A percentile compares a stretch with the other conserved stretches of the same genome.
Conservation (phyloP, 2,329 filamentous ascomycete species). For the Aspergillus unguis region DNA sequence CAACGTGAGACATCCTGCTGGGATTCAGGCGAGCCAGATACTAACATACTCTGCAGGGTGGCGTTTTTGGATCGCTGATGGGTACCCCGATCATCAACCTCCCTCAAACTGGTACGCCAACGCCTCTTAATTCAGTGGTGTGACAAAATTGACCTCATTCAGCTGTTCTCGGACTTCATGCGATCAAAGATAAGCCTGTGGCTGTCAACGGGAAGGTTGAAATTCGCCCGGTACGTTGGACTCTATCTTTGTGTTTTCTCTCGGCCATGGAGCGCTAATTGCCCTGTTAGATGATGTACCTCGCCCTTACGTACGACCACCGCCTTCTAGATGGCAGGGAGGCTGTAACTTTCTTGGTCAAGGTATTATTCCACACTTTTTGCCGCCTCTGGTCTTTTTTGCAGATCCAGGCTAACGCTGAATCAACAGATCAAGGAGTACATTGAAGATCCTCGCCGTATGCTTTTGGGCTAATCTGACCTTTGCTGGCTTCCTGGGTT, state of each 20-base stretch:
- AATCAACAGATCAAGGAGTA: slow-evolving; percentile 72
- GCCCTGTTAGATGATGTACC: slow-evolving; percentile 81
- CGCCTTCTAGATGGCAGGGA: slow-evolving; percentile 91
- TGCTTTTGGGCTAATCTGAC: slow-evolving; percentile 61
- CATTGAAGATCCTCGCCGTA: slow-evolving; percentile 90
- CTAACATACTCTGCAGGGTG: slow-evolving; percentile 51
- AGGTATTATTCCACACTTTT: slow-evolving; percentile 46
- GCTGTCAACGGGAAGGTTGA: slow-evolving; percentile 91
- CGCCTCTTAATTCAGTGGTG: neutral
- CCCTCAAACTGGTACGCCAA: slow-evolving; percentile 67
- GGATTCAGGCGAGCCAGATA: neutral
- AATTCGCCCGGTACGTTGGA: slow-evolving; percentile 65
- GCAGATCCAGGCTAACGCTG: slow-evolving; percentile 10
- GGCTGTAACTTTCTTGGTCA: slow-evolving; percentile 92
- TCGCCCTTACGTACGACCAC: slow-evolving; percentile 96
- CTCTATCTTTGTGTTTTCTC: neutral
- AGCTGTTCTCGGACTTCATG: slow-evolving; percentile 85
- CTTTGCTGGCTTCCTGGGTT: neutral
- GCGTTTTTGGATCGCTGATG: slow-evolving; percentile 95
- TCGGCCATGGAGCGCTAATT: slow-evolving; percentile 14
- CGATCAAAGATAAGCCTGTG: slow-evolving; percentile 91
- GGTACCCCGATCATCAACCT: slow-evolving; percentile 98
- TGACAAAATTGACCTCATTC: slow-evolving; percentile 21
- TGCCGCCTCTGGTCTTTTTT: neutral
- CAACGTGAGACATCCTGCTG: slow-evolving; percentile 56